These are phyloP conservation scores for Ganoderma resinaceum DNA, from an alignment of 1,284 basidiomycete genomes.

Conservation along the genomic window DNA sequence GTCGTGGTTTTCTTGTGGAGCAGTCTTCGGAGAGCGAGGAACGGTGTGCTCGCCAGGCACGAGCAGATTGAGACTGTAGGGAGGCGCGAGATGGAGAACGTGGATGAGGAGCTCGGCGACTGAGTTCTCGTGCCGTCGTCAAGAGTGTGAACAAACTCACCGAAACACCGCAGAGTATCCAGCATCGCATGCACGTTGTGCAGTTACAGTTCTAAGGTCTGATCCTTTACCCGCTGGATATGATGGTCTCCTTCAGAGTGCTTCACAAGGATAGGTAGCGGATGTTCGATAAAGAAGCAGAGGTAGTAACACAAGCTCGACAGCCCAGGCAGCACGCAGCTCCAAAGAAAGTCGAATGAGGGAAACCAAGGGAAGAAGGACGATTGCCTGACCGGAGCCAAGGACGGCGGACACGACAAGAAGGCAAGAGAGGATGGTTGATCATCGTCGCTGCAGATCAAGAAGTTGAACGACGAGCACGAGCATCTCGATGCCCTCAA, in stretches of 20 bases:
- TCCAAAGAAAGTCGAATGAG: too few species aligned
- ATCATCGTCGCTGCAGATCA: background rate
- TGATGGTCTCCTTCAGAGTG: background rate
- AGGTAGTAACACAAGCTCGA: background rate
- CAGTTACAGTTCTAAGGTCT: background rate
- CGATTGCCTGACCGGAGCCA: background rate
- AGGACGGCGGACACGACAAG: background rate
- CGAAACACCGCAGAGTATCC: background rate
- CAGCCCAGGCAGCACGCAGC: background rate
- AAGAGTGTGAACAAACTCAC: background rate
- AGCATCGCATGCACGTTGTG: background rate
- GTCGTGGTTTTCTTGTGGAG: slow-evolving; percentile 31
- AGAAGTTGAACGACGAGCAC: background rate
- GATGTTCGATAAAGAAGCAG: background rate
- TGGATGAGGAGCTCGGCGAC: background rate
- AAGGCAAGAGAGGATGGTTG: background rate
- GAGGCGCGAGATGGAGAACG: background rate
- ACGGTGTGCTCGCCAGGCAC: background rate
- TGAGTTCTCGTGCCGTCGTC: background rate
- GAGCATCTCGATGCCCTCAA: too few species aligned
- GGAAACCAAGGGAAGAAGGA: too few species aligned
- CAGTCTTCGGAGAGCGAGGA: background rate
- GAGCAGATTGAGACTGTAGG: background rate
- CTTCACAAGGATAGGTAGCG: background rate
- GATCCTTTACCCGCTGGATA: background rate